phyloP scores from a whole-genome alignment of 176 grass and related monocot species.

The Carex scoparia region DNA sequence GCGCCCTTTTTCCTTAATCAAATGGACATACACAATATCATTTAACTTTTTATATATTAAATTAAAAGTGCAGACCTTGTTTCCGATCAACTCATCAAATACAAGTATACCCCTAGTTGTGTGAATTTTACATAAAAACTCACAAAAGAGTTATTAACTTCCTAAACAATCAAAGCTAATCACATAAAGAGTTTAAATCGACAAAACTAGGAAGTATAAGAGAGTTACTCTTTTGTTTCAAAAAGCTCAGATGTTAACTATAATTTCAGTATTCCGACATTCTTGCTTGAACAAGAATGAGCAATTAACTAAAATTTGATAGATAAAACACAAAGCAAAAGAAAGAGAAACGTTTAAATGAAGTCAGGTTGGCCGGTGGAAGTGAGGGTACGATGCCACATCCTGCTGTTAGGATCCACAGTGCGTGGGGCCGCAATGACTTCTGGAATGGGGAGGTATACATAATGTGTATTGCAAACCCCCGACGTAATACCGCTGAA shows the following conservation, averaged over 20 bases:
- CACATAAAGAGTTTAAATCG: not conserved
- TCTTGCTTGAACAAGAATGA: constrained; percentile 17
- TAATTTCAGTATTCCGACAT: not conserved
- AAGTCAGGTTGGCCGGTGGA: constrained; percentile 90
- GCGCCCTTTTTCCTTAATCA: not conserved
- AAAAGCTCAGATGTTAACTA: not conserved
- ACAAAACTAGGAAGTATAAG: not conserved
- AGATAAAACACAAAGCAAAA: not conserved
- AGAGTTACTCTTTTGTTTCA: not conserved
- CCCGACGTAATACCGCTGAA: constrained; percentile 93
- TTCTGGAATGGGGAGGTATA: constrained; percentile 77
- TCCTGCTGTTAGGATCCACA: constrained; percentile 85
- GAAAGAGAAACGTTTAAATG: constrained; percentile 30
- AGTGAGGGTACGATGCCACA: constrained; percentile 94
- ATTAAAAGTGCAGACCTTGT: not conserved
- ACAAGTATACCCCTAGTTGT: not conserved
- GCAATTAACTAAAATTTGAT: constrained; percentile 15
- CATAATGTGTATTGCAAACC: constrained; percentile 77
- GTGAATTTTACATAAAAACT: not conserved
- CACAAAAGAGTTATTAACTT: not conserved
- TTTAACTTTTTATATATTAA: not conserved
- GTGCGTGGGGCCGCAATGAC: constrained; percentile 55
- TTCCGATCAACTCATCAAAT: not conserved
- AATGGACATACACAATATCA: not conserved
- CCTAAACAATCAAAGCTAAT: not conserved